Percentiles rank a stretch among this genome's conserved stretches.
These are phyloP conservation scores for Lenwebbia sp. DNA, from an alignment of 345 rosid species.

Conservation along the genomic window DNA sequence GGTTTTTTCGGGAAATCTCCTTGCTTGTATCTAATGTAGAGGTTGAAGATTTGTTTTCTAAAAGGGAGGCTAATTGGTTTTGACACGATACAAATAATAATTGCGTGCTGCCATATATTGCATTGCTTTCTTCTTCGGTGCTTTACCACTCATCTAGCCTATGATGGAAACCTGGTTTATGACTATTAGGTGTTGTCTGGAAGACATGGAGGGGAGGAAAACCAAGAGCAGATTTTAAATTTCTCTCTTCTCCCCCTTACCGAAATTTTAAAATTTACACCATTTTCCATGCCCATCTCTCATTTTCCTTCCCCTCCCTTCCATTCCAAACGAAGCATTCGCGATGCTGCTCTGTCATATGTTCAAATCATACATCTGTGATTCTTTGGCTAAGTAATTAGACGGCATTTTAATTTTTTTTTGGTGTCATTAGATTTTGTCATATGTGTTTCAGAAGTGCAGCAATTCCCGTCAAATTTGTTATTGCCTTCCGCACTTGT, in stretches of 20 bases:
- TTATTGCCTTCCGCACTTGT: neutral
- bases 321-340: neutral
- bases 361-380: neutral
- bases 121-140: neutral
- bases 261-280: neutral
- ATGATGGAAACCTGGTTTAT: neutral
- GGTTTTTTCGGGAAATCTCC: neutral
- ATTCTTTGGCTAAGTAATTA: neutral
- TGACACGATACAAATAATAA: neutral
- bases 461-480: neutral
- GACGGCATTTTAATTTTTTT: neutral
- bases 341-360: neutral
- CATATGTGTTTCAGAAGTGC: neutral
- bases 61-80: neutral
- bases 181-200: neutral
- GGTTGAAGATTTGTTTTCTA: neutral
- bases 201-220: neutral
- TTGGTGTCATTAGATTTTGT: neutral
- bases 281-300: neutral
- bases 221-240: neutral
- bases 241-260: neutral
- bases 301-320: neutral
- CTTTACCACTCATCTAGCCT: neutral
- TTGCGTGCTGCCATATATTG: neutral
- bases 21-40: neutral